Percentiles rank a stretch among this genome's conserved stretches.
Conservation (phyloP, 257 asterid species). For the Penstemon eatonii region DNA sequence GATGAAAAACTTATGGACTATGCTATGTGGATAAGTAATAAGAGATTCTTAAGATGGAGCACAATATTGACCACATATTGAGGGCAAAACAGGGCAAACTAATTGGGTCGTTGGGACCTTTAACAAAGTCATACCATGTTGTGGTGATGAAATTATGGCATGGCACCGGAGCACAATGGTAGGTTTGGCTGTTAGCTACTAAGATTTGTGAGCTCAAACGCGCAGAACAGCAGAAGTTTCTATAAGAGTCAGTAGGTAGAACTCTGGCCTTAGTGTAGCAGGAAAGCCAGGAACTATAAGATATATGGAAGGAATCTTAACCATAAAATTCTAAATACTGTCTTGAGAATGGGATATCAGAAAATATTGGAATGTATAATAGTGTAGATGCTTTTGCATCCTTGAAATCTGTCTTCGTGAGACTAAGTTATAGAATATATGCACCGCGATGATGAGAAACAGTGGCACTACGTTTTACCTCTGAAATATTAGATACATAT, state of each 20-base stretch:
- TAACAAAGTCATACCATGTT: not conserved
- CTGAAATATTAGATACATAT: conserved; percentile 6
- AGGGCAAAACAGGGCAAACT: not conserved
- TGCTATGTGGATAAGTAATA: too few species aligned
- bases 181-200: not conserved
- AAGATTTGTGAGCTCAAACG: not conserved
- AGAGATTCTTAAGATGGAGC: not conserved
- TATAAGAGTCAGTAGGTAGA: not conserved
- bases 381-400: not conserved
- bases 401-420: not conserved
- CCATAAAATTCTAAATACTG: not conserved
- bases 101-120: not conserved
- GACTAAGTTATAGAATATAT: conserved; percentile 2
- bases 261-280: not conserved
- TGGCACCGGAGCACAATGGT: not conserved
- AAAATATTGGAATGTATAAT: not conserved
- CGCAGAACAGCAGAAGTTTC: not conserved
- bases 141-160: not conserved
- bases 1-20: too few species aligned
- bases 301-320: not conserved
- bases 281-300: not conserved
- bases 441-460: not conserved
- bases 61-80: not conserved
- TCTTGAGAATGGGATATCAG: not conserved
- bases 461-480: not conserved